Evolutionary conservation across 768 basidiomycete species (phyloP).

Genomic region (Amanita brunnescens): DNA sequence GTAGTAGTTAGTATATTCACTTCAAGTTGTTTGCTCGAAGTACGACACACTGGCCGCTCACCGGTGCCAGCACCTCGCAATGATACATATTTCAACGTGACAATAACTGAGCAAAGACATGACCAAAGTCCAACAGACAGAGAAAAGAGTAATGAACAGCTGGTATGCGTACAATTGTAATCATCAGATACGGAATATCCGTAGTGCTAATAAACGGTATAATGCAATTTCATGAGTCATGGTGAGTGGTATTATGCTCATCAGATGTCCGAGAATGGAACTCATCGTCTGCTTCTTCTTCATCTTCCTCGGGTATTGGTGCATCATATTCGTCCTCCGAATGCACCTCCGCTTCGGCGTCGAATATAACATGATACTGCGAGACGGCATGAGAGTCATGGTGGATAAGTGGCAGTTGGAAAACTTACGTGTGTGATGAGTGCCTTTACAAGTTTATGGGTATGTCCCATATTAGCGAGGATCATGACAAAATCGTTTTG

Average conservation of each 20-base stretch:
- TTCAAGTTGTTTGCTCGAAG: too few relatives aligned
- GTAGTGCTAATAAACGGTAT: slow-evolving; percentile 11
- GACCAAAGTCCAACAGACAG: too few relatives aligned
- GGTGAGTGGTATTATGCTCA: slow-evolving; percentile 11
- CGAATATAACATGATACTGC: slow-evolving; percentile 65
- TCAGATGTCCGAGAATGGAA: slow-evolving; percentile 11
- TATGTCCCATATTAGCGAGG: slow-evolving; percentile 71
- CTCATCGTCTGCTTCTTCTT: slow-evolving; percentile 32
- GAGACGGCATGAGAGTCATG: slow-evolving; percentile 5
- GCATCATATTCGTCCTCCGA: slow-evolving; percentile 57
- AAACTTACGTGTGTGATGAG: slow-evolving; percentile 64
- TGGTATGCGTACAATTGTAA: neutral
- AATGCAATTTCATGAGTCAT: slow-evolving; percentile 14
- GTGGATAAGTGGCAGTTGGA: neutral
- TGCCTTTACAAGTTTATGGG: slow-evolving; percentile 67
- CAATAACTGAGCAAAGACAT: too few relatives aligned
- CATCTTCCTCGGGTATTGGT: slow-evolving; percentile 61
- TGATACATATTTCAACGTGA: too few relatives aligned
- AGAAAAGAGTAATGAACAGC: neutral
- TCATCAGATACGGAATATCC: neutral
- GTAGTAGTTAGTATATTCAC: too few relatives aligned
- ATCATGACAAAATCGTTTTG: slow-evolving; percentile 73
- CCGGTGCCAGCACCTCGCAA: too few relatives aligned
- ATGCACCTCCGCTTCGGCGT: slow-evolving; percentile 52
- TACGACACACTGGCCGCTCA: too few relatives aligned